A percentile compares a stretch with the other conserved stretches of the same genome.
These are phyloP conservation scores for Pyrenochaeta sp. DNA, from an alignment of 2,329 filamentous ascomycete genomes.

Conservation along the genomic window DNA sequence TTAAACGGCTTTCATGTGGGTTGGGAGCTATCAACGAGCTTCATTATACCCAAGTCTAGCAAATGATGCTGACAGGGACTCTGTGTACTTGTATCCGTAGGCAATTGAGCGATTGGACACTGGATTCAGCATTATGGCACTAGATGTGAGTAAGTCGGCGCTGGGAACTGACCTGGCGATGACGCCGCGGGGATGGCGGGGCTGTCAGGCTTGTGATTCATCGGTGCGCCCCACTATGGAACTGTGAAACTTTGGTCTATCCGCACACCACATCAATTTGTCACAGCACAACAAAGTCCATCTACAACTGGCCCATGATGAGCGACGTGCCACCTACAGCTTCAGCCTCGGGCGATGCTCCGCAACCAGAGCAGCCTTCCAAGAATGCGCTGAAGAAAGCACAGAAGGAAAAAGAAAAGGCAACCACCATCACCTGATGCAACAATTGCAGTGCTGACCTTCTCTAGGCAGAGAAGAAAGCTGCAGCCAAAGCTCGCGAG, in stretches of 20 bases:
- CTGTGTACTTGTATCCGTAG: not conserved
- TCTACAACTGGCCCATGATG: conserved; percentile 29
- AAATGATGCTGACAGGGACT: not conserved
- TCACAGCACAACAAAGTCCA: conserved; percentile 7
- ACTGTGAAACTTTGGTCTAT: conserved; percentile 4
- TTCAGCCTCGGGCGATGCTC: conserved; percentile 29
- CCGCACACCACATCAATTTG: conserved; percentile 3
- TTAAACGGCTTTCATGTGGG: conserved; percentile 2
- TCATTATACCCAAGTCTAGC: conserved; percentile 15
- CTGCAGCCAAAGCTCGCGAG: conserved; percentile 57
- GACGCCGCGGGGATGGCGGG: conserved; percentile 27
- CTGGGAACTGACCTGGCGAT: conserved; percentile 10
- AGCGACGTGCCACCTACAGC: conserved; percentile 41
- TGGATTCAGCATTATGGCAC: not conserved
- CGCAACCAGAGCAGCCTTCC: conserved; percentile 32
- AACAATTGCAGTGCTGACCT: conserved; percentile 15
- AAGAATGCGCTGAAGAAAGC: conserved; percentile 5
- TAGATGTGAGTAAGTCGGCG: not conserved
- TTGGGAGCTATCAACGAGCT: conserved; percentile 2
- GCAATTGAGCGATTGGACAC: not conserved
- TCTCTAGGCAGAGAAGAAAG: conserved; percentile 51
- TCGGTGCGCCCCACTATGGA: conserved; percentile 20
- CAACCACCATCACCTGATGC: not conserved
- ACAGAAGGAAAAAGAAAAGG: not conserved
- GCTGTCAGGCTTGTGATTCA: conserved; percentile 18